A percentile compares a stretch with the other conserved stretches of the same genome.
These are phyloP conservation scores for Trichoderma harzianum DNA, from an alignment of 2,329 filamentous ascomycete species.

Conservation along the genomic window DNA sequence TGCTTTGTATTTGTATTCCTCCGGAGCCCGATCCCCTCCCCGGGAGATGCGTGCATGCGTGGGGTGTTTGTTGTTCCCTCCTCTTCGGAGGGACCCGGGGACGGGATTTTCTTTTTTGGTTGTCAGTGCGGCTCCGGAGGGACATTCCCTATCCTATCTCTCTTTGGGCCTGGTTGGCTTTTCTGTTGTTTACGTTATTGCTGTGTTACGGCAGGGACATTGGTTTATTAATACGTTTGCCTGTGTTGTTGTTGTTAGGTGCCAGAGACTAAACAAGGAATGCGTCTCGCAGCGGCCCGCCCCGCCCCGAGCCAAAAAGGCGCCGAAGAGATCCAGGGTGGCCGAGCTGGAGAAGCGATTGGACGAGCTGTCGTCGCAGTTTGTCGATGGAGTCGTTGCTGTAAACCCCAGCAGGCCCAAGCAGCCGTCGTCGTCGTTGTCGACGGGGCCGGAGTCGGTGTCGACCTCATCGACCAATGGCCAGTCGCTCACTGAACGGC, in stretches of 20 bases:
- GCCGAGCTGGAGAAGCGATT: constrained; percentile 50
- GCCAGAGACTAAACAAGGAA: constrained; percentile 45
- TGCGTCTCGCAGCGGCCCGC: constrained; percentile 47
- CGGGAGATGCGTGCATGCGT: background rate
- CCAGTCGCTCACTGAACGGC: constrained; percentile 4
- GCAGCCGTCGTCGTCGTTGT: background rate
- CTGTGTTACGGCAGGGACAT: background rate
- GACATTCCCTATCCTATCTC: background rate
- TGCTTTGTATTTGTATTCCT: background rate
- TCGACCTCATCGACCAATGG: background rate
- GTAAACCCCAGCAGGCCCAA: background rate
- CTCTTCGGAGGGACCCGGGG: background rate
- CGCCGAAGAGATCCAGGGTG: constrained; percentile 46
- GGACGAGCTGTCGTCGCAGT: constrained; percentile 46
- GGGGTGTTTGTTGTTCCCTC: background rate
- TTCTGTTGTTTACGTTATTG: background rate
- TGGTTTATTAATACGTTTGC: background rate
- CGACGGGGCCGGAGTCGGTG: background rate
- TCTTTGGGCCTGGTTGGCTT: background rate
- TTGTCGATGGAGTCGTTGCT: constrained; percentile 29
- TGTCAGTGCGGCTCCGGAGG: background rate
- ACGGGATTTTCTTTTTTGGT: background rate
- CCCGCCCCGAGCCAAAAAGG: constrained; percentile 46
- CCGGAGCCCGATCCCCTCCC: background rate
- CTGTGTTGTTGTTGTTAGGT: constrained; percentile 32